Evolutionary conservation across 106 monocot species (phyloP).

Genomic region (Acorus gramineus): DNA sequence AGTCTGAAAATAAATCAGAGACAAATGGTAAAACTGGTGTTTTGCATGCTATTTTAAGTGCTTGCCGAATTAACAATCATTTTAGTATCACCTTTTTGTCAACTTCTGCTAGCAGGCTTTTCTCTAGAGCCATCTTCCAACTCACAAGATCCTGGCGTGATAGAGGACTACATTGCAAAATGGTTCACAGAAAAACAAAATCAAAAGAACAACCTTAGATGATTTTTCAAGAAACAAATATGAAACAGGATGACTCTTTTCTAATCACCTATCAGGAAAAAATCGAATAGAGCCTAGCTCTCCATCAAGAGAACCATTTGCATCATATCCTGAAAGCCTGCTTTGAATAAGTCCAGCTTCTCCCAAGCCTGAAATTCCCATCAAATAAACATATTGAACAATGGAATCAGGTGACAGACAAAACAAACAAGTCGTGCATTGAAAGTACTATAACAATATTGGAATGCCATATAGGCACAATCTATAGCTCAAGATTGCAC

Average conservation of each 20-base stretch:
- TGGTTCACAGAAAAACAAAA: not conserved
- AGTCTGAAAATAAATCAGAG: constrained; percentile 29
- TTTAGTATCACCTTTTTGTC: constrained; percentile 61
- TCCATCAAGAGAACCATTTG: constrained; percentile 12
- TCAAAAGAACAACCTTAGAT: not conserved
- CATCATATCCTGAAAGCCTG: constrained; percentile 60
- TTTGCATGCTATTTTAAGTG: not conserved
- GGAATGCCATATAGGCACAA: no score
- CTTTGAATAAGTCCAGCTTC: constrained; percentile 94
- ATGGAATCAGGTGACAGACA: not conserved
- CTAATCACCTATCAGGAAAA: constrained; percentile 62
- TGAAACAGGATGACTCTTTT: no score
- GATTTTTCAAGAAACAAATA: no score
- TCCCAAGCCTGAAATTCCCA: constrained; percentile 64
- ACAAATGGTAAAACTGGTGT: not conserved
- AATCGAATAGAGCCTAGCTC: constrained; percentile 31
- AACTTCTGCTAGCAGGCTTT: constrained; percentile 61
- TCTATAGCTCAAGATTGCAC: no score
- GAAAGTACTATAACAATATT: no score
- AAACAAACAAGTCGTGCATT: no score
- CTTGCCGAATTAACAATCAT: not conserved
- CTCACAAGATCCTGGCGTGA: constrained; percentile 95
- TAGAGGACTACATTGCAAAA: constrained; percentile 50
- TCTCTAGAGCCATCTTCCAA: constrained; percentile 97
- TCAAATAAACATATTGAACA: no score